A percentile compares a stretch with the other conserved stretches of the same genome.
Evolutionary conservation across 805 yeast genomes (phyloP).

Genomic region (Naumovozyma castellii): DNA sequence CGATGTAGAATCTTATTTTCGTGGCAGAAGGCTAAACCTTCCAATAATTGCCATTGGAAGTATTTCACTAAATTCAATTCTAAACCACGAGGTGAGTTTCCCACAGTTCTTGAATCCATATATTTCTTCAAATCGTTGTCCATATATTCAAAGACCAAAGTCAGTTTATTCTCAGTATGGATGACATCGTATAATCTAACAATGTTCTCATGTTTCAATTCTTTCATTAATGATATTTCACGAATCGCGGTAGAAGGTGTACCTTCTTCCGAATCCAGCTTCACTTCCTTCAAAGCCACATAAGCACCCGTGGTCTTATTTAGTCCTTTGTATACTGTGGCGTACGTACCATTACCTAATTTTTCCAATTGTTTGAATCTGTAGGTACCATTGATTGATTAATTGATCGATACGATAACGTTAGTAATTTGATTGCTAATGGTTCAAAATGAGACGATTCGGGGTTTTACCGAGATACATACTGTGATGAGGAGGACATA

Average conservation of each 20-base stretch:
- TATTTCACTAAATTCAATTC: conserved; percentile 60
- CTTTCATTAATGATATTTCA: conserved; percentile 89
- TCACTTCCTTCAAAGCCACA: conserved; percentile 90
- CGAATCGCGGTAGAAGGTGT: conserved; percentile 97
- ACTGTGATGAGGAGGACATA: conserved; percentile 18
- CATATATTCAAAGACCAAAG: conserved; percentile 85
- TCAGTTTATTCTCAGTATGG: conserved; percentile 89
- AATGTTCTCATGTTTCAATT: conserved; percentile 85
- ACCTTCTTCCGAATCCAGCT: conserved; percentile 95
- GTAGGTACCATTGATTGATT: no score
- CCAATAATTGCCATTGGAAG: conserved; percentile 84
- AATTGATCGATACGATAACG: no score
- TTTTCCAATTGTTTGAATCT: conserved; percentile 31
- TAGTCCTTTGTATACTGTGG: conserved; percentile 93
- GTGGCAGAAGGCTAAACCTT: conserved; percentile 89
- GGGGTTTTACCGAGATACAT: no score
- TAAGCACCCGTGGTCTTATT: conserved; percentile 88
- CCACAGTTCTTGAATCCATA: conserved; percentile 61
- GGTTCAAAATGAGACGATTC: neutral
- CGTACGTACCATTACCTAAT: conserved; percentile 68
- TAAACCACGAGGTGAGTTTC: conserved; percentile 30
- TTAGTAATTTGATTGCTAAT: no score
- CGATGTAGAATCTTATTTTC: conserved; percentile 90
- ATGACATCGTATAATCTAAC: conserved; percentile 88
- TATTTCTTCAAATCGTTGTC: conserved; percentile 92